Evolutionary conservation across 345 rosid species (phyloP).

Genomic region (Combretum micranthum): DNA sequence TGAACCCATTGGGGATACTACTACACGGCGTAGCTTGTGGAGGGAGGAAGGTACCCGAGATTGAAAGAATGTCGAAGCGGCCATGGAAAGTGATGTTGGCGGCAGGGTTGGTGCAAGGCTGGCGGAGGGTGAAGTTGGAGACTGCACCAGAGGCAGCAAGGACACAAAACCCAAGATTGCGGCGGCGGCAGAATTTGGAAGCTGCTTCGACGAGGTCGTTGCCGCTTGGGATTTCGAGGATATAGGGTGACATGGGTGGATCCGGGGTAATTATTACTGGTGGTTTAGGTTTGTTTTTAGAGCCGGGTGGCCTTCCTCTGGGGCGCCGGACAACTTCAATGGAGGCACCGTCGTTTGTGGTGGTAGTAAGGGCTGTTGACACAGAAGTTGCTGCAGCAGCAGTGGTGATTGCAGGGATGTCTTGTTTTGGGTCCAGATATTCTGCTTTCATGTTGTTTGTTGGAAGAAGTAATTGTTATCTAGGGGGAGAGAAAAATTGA

Average conservation of each 20-base stretch:
- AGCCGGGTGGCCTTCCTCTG: slow-evolving; percentile 85
- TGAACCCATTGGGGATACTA: slow-evolving; percentile 41
- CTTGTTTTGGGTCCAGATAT: slow-evolving; percentile 28
- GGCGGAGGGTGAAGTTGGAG: slow-evolving; percentile 77
- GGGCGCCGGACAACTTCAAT: slow-evolving; percentile 79
- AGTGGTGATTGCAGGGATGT: slow-evolving; percentile 14
- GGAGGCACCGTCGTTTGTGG: slow-evolving; percentile 46
- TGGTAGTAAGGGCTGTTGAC: slow-evolving; percentile 1
- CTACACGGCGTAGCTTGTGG: slow-evolving; percentile 31
- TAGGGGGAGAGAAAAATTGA: no score
- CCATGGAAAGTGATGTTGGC: slow-evolving; percentile 82
- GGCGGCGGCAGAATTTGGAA: slow-evolving; percentile 63
- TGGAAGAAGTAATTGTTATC: no score
- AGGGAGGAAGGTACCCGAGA: slow-evolving; percentile 75
- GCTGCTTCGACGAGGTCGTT: slow-evolving; percentile 63
- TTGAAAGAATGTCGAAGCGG: slow-evolving; percentile 73
- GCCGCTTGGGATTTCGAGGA: slow-evolving; percentile 74
- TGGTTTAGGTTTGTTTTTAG: slow-evolving; percentile 70
- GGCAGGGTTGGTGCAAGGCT: slow-evolving; percentile 45
- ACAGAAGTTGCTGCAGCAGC: background rate
- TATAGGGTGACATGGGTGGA: slow-evolving; percentile 78
- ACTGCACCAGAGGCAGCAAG: slow-evolving; percentile 87
- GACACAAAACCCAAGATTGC: slow-evolving; percentile 48
- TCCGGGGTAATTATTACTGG: slow-evolving; percentile 58
- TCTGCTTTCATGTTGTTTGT: slow-evolving; percentile 50